Evolutionary conservation across 2,329 filamentous ascomycete genomes (phyloP).

Genomic region (Nannizzia gypsea): DNA sequence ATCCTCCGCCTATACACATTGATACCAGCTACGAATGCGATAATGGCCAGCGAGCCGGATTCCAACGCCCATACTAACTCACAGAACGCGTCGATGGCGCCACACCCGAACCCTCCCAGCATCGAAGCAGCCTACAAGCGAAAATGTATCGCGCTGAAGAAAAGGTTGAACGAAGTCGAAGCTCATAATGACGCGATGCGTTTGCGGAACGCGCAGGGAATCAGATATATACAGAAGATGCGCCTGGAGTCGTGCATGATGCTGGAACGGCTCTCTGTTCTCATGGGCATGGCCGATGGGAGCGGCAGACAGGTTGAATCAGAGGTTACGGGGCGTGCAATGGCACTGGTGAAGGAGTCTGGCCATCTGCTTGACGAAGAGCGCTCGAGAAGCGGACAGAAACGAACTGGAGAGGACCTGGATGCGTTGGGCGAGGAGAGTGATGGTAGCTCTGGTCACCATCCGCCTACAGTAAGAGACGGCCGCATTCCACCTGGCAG

Average conservation of each 20-base stretch:
- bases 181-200: conserved; percentile 77
- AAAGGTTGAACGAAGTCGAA: conserved; percentile 82
- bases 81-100: conserved; percentile 7
- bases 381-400: conserved; percentile 7
- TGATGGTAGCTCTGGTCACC: conserved; percentile 34
- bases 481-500: background rate
- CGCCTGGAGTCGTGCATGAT: conserved; percentile 48
- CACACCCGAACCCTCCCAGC: conserved; percentile 57
- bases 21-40: background rate
- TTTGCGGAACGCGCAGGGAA: conserved; percentile 64
- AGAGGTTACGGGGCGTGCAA: conserved; percentile 28
- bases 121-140: conserved; percentile 92
- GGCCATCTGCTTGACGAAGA: conserved; percentile 9
- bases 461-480: conserved; percentile 30
- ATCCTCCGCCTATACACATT: background rate
- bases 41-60: conserved; percentile 2
- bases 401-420: conserved; percentile 14
- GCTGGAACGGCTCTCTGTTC: conserved; percentile 30
- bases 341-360: conserved; percentile 23
- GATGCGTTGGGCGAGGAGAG: conserved; percentile 32
- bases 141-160: conserved; percentile 91
- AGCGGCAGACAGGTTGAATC: conserved; percentile 17
- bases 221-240: conserved; percentile 81
- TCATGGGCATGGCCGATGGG: conserved; percentile 31
- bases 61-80: conserved; percentile 14